Evolutionary conservation across 2,329 filamentous ascomycete genomes (phyloP).

Genomic region (Fusarium sp.): DNA sequence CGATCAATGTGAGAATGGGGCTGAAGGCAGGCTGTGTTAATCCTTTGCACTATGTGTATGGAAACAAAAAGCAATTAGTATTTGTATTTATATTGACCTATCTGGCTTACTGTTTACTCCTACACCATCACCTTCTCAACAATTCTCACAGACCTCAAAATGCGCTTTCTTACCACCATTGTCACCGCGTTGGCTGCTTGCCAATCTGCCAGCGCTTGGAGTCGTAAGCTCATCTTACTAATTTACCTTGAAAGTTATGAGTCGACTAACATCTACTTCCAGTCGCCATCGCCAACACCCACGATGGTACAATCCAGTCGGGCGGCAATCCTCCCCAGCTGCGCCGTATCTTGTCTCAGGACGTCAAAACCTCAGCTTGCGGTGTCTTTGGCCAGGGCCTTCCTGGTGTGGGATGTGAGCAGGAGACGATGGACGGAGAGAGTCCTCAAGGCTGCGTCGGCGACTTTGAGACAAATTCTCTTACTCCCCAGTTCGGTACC

Average conservation of each 20-base stretch:
- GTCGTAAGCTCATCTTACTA: background rate
- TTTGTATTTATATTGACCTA: background rate
- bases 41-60: background rate
- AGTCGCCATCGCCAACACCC: background rate
- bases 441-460: background rate
- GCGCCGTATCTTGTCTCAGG: background rate
- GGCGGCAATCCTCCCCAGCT: background rate
- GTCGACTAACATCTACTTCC: background rate
- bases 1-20: background rate
- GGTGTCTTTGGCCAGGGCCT: background rate
- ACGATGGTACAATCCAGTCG: background rate
- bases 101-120: background rate
- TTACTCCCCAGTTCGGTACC: background rate
- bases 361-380: background rate
- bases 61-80: background rate
- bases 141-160: background rate
- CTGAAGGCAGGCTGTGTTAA: background rate
- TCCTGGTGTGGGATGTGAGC: background rate
- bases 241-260: background rate
- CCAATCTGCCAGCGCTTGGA: background rate
- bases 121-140: background rate
- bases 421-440: background rate
- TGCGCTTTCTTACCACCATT: constrained; percentile 35
- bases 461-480: background rate
- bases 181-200: background rate